Conservation (phyloP, 2,329 filamentous ascomycete genomes). For the Sporothrix luriei region DNA sequence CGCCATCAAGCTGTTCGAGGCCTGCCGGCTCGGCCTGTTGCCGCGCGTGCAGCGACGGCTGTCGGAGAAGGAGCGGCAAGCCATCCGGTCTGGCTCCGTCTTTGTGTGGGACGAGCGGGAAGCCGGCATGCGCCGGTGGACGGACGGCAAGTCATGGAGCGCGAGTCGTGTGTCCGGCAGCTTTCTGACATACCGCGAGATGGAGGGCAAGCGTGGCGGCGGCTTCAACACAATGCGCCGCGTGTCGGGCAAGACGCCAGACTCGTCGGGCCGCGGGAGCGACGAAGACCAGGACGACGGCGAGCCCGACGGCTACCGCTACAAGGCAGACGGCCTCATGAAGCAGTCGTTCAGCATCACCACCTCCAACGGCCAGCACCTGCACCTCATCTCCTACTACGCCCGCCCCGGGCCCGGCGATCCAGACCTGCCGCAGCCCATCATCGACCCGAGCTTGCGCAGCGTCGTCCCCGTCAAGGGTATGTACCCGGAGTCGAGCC, state of each 20-base stretch:
- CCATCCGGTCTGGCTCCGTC: constrained; percentile 93
- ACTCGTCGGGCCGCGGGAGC: constrained; percentile 71
- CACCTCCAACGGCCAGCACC: constrained; percentile 81
- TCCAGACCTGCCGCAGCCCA: constrained; percentile 76
- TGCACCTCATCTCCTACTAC: constrained; percentile 98
- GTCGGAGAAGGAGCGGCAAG: constrained; percentile 95
- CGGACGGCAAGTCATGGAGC: constrained; percentile 98
- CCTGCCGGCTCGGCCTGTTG: constrained; percentile 83
- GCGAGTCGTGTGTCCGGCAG: constrained; percentile 96
- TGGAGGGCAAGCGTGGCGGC: constrained; percentile 96
- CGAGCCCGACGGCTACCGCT: constrained; percentile 87
- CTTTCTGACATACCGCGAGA: constrained; percentile 95
- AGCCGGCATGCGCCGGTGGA: constrained; percentile 98
- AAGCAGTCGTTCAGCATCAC: constrained; percentile 99
- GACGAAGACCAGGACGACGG: constrained; percentile 84
- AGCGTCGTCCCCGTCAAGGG: constrained; percentile 86
- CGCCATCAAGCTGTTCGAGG: constrained; percentile 98
- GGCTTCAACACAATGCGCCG: constrained; percentile 65
- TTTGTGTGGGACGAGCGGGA: constrained; percentile 99
- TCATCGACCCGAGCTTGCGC: constrained; percentile 75
- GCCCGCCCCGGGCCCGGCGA: constrained; percentile 74
- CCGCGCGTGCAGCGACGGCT: constrained; percentile 89
- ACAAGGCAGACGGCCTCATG: constrained; percentile 96
- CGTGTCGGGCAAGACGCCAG: constrained; percentile 74
- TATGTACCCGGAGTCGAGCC: constrained; percentile 94